Evolutionary conservation across 352 stramenopile species (phyloP).

Genomic region (Phytophthora kernoviae): DNA sequence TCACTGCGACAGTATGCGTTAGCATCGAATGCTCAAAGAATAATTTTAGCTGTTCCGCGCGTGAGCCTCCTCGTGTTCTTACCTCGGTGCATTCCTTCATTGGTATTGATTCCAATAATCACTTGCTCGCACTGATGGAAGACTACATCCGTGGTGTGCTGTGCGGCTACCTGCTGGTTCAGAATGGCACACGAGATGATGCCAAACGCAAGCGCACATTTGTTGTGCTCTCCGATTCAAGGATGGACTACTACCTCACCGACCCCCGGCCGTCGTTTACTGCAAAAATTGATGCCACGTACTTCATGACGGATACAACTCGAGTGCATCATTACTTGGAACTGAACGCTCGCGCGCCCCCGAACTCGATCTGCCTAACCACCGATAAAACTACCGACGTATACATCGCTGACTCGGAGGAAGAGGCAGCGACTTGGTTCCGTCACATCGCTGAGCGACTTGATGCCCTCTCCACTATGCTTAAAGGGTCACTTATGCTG

Average conservation of each 20-base stretch:
- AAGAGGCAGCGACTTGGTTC: slow-evolving; percentile 56
- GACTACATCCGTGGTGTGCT: slow-evolving; percentile 76
- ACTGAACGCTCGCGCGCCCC: slow-evolving; percentile 59
- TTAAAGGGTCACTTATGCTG: slow-evolving; percentile 53
- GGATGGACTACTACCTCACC: slow-evolving; percentile 70
- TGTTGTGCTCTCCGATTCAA: slow-evolving; percentile 75
- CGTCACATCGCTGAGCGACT: slow-evolving; percentile 54
- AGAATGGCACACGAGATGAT: slow-evolving; percentile 50
- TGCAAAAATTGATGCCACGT: slow-evolving; percentile 60
- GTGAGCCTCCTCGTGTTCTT: slow-evolving; percentile 16
- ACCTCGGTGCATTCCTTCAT: slow-evolving; percentile 2
- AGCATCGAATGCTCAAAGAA: not conserved
- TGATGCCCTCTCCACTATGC: slow-evolving; percentile 52
- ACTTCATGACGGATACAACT: slow-evolving; percentile 46
- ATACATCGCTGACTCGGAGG: slow-evolving; percentile 57
- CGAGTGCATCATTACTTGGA: slow-evolving; percentile 66
- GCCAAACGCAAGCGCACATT: slow-evolving; percentile 68
- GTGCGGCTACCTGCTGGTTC: slow-evolving; percentile 68
- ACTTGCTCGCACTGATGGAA: slow-evolving; percentile 45
- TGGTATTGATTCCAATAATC: slow-evolving; percentile 25
- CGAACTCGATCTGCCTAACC: slow-evolving; percentile 65
- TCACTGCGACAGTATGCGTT: not conserved
- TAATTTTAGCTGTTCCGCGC: slow-evolving; percentile 1
- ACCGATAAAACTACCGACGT: slow-evolving; percentile 65
- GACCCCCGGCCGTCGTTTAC: slow-evolving; percentile 71